Conservation (phyloP, 371 early-diverging fungal genomes). For the Actinomortierella wolfii region DNA sequence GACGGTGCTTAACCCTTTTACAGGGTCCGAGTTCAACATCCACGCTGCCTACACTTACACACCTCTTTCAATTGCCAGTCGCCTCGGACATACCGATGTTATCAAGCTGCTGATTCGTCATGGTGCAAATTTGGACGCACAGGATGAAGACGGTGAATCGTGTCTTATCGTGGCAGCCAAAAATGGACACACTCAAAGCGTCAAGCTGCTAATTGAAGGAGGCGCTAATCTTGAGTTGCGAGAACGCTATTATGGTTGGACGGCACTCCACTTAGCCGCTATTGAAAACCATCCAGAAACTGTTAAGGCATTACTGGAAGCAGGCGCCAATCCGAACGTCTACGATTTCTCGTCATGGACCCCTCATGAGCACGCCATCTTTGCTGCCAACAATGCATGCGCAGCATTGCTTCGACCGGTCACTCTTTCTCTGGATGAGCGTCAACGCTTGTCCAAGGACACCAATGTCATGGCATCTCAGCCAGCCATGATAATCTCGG, state of each 20-base stretch:
- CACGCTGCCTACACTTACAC: slow-evolving; percentile 45
- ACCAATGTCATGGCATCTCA: background rate
- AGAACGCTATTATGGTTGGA: slow-evolving; percentile 62
- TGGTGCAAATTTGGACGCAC: slow-evolving; percentile 57
- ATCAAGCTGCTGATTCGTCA: slow-evolving; percentile 55
- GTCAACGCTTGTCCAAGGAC: slow-evolving; percentile 14
- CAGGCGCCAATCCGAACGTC: slow-evolving; percentile 56
- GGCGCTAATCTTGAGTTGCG: slow-evolving; percentile 41
- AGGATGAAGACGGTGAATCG: slow-evolving; percentile 72
- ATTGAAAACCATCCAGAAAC: slow-evolving; percentile 64
- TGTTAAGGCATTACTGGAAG: slow-evolving; percentile 54
- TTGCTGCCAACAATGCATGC: slow-evolving; percentile 61
- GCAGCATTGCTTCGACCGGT: slow-evolving; percentile 56
- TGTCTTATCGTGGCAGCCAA: slow-evolving; percentile 64
- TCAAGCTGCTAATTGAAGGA: slow-evolving; percentile 51
- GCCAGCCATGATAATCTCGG: background rate
- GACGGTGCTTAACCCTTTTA: slow-evolving; percentile 35
- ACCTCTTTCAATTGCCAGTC: slow-evolving; percentile 64
- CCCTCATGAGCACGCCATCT: slow-evolving; percentile 73
- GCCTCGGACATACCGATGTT: slow-evolving; percentile 53
- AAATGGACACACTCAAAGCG: slow-evolving; percentile 58
- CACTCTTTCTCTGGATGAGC: slow-evolving; percentile 17
- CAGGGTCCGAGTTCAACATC: slow-evolving; percentile 37
- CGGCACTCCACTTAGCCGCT: slow-evolving; percentile 67
- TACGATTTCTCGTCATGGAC: slow-evolving; percentile 64